Evolutionary conservation across 2,329 filamentous ascomycete species (phyloP).

Genomic region (Corinectria fuckeliana): DNA sequence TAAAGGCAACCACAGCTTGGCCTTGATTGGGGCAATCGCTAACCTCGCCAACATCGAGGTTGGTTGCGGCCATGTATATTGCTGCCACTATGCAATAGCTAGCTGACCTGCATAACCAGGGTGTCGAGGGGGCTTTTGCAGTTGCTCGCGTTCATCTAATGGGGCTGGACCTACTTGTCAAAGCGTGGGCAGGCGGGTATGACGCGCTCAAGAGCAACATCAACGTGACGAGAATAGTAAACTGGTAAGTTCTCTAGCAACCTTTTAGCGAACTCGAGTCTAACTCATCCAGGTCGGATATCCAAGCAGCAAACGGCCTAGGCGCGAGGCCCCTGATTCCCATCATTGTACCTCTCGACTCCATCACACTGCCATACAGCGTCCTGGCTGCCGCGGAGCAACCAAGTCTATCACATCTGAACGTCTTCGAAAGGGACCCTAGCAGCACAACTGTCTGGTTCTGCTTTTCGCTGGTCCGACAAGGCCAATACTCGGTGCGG

Average conservation of each 20-base stretch:
- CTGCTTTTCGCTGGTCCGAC: conserved; percentile 18
- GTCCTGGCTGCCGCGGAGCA: conserved; percentile 11
- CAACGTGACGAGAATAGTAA: conserved; percentile 20
- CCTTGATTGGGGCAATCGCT: conserved; percentile 20
- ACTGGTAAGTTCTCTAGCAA: conserved; percentile 9
- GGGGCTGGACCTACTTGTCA: conserved; percentile 15
- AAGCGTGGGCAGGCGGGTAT: conserved; percentile 13
- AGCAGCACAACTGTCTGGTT: background rate
- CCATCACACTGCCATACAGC: conserved; percentile 12
- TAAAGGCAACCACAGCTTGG: conserved; percentile 4
- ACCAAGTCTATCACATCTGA: conserved; percentile 18
- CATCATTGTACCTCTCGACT: conserved; percentile 12
- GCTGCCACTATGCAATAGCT: background rate
- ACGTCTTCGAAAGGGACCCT: conserved; percentile 6
- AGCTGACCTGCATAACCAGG: conserved; percentile 2
- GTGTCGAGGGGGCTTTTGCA: conserved; percentile 17
- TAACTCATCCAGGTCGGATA: conserved; percentile 20
- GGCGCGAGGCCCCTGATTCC: conserved; percentile 19
- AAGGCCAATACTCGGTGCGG: conserved; percentile 13
- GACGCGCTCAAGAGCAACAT: conserved; percentile 13
- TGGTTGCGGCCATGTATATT: background rate
- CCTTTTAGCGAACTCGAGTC: background rate
- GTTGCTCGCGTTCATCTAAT: conserved; percentile 19
- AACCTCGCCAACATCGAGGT: conserved; percentile 26
- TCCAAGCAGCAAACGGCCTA: conserved; percentile 21